Base-by-base conservation (phyloP, 2,329 filamentous ascomycete species). In the Phialophora chinensis region DNA sequence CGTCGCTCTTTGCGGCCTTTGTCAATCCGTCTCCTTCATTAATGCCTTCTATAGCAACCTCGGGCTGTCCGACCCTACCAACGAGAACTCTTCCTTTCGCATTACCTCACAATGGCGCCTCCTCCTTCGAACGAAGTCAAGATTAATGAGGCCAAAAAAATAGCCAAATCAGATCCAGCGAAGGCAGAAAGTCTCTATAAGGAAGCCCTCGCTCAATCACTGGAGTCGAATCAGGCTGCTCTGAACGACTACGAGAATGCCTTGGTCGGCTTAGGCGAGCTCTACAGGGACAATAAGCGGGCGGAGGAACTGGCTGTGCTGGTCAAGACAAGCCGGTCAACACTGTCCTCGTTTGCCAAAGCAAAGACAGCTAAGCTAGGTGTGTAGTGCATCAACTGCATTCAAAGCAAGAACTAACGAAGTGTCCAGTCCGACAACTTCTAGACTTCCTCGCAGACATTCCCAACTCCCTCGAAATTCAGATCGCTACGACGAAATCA, bases 331-430 rank as follows among this genome's bases (percentile, higher is more conserved):
- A 97, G 93, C 80, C 88, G 94, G 76, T 91, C 91, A 72, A 91
- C 95, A 53, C 88, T 99, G 72, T 97, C 94, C 66, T 95, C 92
- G 71, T 98, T 99, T 79, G 95, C 95, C 72, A 97, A 98, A 85
- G 95, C 96, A 69, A 99, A 99, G 87, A 98, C 95, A 35, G 92
- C 95, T 64, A 99, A 99, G 83, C 85, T 99, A 69, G 92, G 95
- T 98, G 88, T 35, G 61, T 66, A 58, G 17, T 7, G 6, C 20
- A 35, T n/a, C 42, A 7, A 6, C 17, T 54, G 29, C n/a, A 56
- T 10, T 60, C 12, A 11, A 29, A 12, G 47, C 54, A 27, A 66
- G 63, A 47, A 33, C 71, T 56, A 68, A 66, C 54, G 44, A 44
- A 66, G 60, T 27, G 29, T 8, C 50, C 69, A 97, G 95, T 99